Conservation (phyloP, 345 rosid genomes). For the Acer campestre region DNA sequence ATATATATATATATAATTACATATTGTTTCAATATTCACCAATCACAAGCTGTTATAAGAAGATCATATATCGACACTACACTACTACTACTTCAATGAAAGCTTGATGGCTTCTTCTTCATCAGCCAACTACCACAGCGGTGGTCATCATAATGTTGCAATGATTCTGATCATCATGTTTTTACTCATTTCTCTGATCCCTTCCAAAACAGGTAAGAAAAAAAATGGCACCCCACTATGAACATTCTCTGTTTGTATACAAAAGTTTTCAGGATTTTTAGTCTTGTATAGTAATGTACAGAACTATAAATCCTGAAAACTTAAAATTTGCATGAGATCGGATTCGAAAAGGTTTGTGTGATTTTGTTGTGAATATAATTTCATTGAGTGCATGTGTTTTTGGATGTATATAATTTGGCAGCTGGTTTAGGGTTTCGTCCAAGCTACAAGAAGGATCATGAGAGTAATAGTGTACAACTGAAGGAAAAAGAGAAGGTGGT, state of each 20-base stretch:
- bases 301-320: too few species aligned
- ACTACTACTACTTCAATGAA: background rate
- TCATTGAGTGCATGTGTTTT: background rate
- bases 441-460: background rate
- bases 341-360: too few species aligned
- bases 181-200: slow-evolving; percentile 9
- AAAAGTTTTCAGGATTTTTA: too few species aligned
- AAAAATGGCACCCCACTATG: background rate
- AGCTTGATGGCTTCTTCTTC: slow-evolving; percentile 14
- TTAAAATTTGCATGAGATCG: too few species aligned
- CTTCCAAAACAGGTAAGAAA: slow-evolving; percentile 16
- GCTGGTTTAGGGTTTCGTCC: slow-evolving; percentile 9
- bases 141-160: slow-evolving; percentile 1
- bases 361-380: background rate
- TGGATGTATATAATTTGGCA: slow-evolving; percentile 5
- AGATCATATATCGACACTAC: background rate
- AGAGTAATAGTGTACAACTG: background rate
- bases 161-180: background rate
- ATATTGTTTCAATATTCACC: too few species aligned
- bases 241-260: background rate
- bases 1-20: too few species aligned
- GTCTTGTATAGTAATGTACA: too few species aligned
- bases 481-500: slow-evolving; percentile 27
- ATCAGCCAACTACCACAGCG: background rate
- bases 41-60: background rate